Evolutionary conservation across 2,329 filamentous ascomycete species (phyloP).

Genomic region (Ceratocystis eucalypticola): DNA sequence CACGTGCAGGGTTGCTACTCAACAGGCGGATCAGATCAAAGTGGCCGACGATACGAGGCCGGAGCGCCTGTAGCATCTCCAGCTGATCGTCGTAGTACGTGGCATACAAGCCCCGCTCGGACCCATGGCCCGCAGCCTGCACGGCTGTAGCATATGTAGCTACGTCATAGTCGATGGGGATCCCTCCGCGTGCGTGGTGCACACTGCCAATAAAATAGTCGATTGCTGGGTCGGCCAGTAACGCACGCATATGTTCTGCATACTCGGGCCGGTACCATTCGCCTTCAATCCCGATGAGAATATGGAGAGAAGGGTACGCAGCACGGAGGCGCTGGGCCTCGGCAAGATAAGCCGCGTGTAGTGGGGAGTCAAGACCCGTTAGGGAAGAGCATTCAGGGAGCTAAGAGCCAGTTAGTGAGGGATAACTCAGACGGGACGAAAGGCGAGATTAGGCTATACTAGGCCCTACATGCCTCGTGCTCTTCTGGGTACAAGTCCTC

Average conservation of each 20-base stretch:
- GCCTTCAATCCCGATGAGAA: slow-evolving; percentile 82
- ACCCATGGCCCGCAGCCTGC: slow-evolving; percentile 29
- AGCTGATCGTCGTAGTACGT: slow-evolving; percentile 82
- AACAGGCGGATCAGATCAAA: slow-evolving; percentile 83
- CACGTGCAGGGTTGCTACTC: slow-evolving; percentile 52
- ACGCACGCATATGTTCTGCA: slow-evolving; percentile 40
- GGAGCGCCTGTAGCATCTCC: slow-evolving; percentile 59
- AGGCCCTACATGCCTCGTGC: slow-evolving; percentile 19
- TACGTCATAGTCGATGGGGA: slow-evolving; percentile 79
- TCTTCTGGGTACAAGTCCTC: slow-evolving; percentile 89
- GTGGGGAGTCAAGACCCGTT: slow-evolving; percentile 36
- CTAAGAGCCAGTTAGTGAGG: slow-evolving; percentile 23
- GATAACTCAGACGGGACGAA: neutral
- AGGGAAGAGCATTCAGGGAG: slow-evolving; percentile 36
- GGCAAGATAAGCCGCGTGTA: slow-evolving; percentile 57
- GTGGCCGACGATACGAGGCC: slow-evolving; percentile 74
- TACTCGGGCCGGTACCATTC: slow-evolving; percentile 75
- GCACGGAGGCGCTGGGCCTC: slow-evolving; percentile 62
- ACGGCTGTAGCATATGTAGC: slow-evolving; percentile 53
- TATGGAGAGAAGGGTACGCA: slow-evolving; percentile 57
- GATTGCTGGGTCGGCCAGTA: slow-evolving; percentile 50
- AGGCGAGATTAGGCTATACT: too few species aligned
- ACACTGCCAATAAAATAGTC: slow-evolving; percentile 91
- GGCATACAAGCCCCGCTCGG: slow-evolving; percentile 61
- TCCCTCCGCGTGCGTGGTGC: slow-evolving; percentile 70